A percentile compares a stretch with the other conserved stretches of the same genome.
Evolutionary conservation across 441 rosid species (phyloP).

Genomic region (Brassica hybrid): DNA sequence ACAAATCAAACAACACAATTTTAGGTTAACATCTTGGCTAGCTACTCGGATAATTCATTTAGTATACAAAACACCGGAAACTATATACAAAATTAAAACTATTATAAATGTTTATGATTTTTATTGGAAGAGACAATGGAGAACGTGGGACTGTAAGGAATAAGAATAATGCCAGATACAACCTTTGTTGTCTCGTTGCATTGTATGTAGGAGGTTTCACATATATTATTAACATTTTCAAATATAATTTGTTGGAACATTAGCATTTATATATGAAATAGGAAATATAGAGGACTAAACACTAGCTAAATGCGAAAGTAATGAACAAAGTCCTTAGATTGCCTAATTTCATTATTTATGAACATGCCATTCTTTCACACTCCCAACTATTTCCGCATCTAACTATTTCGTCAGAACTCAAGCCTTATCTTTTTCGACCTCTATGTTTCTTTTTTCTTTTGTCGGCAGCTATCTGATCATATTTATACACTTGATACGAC

Average conservation of each 20-base stretch:
- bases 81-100: background rate
- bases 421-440: background rate
- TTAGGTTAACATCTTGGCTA: background rate
- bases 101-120: constrained; percentile 2
- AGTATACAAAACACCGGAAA: background rate
- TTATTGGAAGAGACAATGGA: constrained; percentile 20
- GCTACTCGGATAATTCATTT: constrained; percentile 6
- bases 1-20: constrained; percentile 8
- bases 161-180: constrained; percentile 33
- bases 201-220: constrained; percentile 27
- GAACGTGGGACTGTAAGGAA: constrained; percentile 36
- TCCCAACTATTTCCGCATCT: constrained; percentile 27
- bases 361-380: constrained; percentile 30
- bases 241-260: constrained; percentile 29
- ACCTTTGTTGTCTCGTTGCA: constrained; percentile 37
- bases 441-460: background rate
- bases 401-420: constrained; percentile 22
- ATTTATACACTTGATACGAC: background rate
- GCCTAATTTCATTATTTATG: constrained; percentile 44
- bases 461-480: constrained; percentile 28
- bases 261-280: background rate
- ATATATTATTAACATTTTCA: background rate
- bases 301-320: constrained; percentile 9
- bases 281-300: constrained; percentile 23
- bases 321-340: constrained; percentile 38